Percentiles rank a stretch among this genome's conserved stretches.
Conservation (phyloP, 2,329 filamentous ascomycete species). For the Zasmidium cellare region DNA sequence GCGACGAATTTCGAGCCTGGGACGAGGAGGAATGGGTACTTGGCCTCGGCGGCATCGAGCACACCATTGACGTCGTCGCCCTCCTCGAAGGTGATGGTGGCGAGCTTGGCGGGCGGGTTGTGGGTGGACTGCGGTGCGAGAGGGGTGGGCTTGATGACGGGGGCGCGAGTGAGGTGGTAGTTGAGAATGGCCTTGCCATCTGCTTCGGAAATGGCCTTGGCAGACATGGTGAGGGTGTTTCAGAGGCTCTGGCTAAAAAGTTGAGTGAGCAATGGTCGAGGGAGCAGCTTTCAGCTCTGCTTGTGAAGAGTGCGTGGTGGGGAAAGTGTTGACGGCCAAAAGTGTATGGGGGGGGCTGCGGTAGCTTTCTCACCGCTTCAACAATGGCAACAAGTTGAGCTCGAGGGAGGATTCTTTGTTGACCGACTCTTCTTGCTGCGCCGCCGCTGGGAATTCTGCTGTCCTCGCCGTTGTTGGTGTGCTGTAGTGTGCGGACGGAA, state of each 20-base stretch:
- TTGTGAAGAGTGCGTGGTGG: background rate
- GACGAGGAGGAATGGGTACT: constrained; percentile 91
- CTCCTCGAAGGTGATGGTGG: constrained; percentile 89
- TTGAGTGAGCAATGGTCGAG: constrained; percentile 25
- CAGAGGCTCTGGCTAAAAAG: constrained; percentile 1
- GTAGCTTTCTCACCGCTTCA: background rate
- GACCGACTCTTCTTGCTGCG: background rate
- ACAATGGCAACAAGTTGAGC: background rate
- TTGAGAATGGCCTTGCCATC: constrained; percentile 99
- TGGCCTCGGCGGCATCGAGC: constrained; percentile 92
- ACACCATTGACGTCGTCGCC: constrained; percentile 79
- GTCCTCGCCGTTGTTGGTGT: background rate
- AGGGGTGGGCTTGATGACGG: constrained; percentile 96
- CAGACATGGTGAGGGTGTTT: constrained; percentile 66
- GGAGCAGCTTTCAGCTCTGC: background rate
- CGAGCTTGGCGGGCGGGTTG: constrained; percentile 88
- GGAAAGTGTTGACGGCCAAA: background rate
- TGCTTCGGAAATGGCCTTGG: constrained; percentile 97
- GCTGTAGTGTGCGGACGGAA: background rate
- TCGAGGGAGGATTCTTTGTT: background rate
- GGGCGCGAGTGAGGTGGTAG: constrained; percentile 98
- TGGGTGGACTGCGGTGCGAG: constrained; percentile 81
- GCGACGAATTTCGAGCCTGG: constrained; percentile 89
- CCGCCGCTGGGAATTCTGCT: background rate
- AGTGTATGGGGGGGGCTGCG: background rate